phyloP scores from a whole-genome alignment of 257 asterid genomes.

The Nicotiana benthamiana region DNA sequence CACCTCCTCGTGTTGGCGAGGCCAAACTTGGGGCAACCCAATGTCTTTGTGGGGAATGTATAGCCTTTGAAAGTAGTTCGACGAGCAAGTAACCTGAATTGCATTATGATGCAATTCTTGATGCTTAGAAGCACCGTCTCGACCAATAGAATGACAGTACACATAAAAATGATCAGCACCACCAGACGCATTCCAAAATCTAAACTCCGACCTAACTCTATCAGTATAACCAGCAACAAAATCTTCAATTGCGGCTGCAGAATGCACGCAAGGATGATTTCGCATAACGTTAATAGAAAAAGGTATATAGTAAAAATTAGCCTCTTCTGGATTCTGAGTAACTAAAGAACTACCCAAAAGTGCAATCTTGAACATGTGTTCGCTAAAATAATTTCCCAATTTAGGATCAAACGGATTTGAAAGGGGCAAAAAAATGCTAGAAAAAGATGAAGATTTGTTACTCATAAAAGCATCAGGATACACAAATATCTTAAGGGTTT shows the following conservation, averaged over 20 bases:
- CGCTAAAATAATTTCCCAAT: constrained; percentile 73
- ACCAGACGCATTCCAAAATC: constrained; percentile 64
- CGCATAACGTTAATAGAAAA: constrained; percentile 75
- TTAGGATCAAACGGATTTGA: constrained; percentile 44
- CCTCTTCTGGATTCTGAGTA: constrained; percentile 40
- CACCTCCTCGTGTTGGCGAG: constrained; percentile 26
- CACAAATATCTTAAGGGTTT: constrained; percentile 41
- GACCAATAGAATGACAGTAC: constrained; percentile 61
- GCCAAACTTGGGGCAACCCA: constrained; percentile 79
- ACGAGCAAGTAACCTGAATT: constrained; percentile 61
- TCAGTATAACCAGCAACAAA: constrained; percentile 50
- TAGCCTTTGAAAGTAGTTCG: constrained; percentile 75
- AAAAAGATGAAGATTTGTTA: constrained; percentile 27
- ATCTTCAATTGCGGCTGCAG: constrained; percentile 42
- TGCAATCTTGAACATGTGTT: constrained; percentile 70
- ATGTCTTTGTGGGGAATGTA: constrained; percentile 63
- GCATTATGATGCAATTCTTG: constrained; percentile 43
- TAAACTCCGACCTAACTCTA: constrained; percentile 36
- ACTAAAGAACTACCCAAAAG: constrained; percentile 44
- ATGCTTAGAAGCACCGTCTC: constrained; percentile 63
- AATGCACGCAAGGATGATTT: constrained; percentile 44
- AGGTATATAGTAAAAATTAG: constrained; percentile 67
- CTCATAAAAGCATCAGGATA: constrained; percentile 38
- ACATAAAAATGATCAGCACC: constrained; percentile 78
- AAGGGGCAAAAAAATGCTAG: constrained; percentile 47